Evolutionary conservation across 805 yeast genomes (phyloP).

Genomic region (Teunomyces panamensis): DNA sequence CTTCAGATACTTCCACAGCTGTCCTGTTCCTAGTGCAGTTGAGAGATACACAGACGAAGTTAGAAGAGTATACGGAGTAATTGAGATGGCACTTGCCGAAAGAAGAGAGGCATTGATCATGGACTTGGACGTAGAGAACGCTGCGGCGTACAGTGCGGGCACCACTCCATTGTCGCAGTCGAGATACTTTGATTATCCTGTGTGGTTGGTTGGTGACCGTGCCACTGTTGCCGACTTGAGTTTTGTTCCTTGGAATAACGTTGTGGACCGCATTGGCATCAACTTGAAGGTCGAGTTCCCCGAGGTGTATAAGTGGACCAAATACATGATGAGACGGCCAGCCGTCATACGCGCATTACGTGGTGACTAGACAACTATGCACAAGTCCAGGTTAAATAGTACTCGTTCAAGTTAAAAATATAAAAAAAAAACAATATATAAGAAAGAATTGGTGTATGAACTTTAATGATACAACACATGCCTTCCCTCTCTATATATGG

Average conservation of each 20-base stretch:
- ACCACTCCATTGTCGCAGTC: conserved; percentile 83
- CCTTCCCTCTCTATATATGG: background rate
- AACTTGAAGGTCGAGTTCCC: conserved; percentile 86
- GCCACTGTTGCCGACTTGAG: conserved; percentile 84
- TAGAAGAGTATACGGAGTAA: conserved; percentile 86
- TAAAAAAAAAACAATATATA: background rate
- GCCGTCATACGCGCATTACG: conserved; percentile 84
- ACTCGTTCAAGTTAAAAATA: background rate
- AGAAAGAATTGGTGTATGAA: background rate
- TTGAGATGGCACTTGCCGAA: conserved; percentile 94
- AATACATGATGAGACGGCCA: conserved; percentile 92
- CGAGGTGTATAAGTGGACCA: conserved; percentile 95
- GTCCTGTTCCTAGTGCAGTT: conserved; percentile 82
- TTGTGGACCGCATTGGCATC: conserved; percentile 88
- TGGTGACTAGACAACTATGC: conserved; percentile 44
- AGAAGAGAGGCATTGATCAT: conserved; percentile 84
- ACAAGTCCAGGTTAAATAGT: background rate
- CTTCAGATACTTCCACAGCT: conserved; percentile 86
- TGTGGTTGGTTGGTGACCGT: conserved; percentile 88
- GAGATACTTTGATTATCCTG: conserved; percentile 86
- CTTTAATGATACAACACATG: background rate
- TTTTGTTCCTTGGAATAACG: conserved; percentile 96
- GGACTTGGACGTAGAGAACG: conserved; percentile 86
- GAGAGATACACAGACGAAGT: conserved; percentile 92
- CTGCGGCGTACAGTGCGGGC: conserved; percentile 83